Base-by-base conservation (phyloP, 495 filamentous ascomycete genomes). In the Neurospora sp. region DNA sequence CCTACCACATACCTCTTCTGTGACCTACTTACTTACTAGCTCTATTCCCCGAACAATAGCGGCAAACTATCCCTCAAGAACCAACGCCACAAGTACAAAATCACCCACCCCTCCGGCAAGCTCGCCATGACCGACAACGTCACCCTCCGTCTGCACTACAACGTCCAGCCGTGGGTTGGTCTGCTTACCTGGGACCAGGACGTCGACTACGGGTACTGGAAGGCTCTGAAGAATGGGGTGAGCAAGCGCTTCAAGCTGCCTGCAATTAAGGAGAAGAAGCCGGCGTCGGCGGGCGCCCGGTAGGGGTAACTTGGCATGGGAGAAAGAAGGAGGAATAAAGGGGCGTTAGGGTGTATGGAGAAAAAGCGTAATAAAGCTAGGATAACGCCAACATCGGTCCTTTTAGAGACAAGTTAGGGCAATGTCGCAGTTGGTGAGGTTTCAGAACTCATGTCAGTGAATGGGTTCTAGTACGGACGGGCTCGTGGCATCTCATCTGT, bases 101-200 rank as follows among this genome's bases (percentile, higher is more conserved):
- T 98, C 79, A 94, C 93, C 12, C 93, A 97, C 81, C 91, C 94
- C 27, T 87, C 88, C 9, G 92, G 93, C 69, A 87, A 87, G 78
- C 82, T 97, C 74, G 91, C 92, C 48, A 86, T 89, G 76, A 83
- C 82, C 27, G 81, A 84, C 45, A 91, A 97, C 83, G 93, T 94
- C 71, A 91, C 88, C 40, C 83, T 99, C 69, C 86, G 87, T 71
- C 85, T 98, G 48, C 89, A 93, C 72, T 99, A 94, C 90, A 98
- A 97, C 85, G 92, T 98, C 73, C 96, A 99, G 88, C 96, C 96
- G 41, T 98, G 94, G 93, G 93, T 98, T 27, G 96, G 96, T 27
- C 84, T 91, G 31, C 81, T 98, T 83, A 89, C 89, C 38, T 98
- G 94, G 95, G 88, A 88, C 80, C 84, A 82, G 77, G 86, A 80